Conservation (phyloP, 140 eudicot genomes). For the Cichorium intybus region DNA sequence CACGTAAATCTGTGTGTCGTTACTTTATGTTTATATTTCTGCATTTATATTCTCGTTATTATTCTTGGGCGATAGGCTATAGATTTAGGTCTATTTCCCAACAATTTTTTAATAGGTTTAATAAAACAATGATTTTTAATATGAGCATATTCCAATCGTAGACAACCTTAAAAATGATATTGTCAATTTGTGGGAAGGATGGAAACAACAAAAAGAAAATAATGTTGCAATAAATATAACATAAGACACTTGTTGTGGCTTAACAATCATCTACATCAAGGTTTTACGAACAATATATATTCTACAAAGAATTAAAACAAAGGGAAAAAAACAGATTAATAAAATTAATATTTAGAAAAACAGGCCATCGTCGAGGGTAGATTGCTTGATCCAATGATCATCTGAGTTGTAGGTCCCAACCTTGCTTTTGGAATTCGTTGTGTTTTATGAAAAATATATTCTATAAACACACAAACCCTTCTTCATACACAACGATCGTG, state of each 20-base stretch:
- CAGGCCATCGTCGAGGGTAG: neutral
- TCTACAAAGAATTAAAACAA: neutral
- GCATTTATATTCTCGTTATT: no score
- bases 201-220: neutral
- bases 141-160: no score
- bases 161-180: no score
- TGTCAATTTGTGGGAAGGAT: no score
- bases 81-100: no score
- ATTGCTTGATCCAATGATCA: neutral
- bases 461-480: neutral
- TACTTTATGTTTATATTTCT: no score
- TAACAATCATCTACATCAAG: neutral
- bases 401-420: conserved; percentile 5
- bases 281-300: neutral
- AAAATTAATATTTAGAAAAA: neutral
- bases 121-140: no score
- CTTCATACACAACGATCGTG: neutral
- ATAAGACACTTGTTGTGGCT: neutral
- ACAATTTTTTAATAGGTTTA: no score
- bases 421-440: neutral
- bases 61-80: no score
- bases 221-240: neutral
- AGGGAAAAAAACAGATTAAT: neutral
- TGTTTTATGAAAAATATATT: neutral
- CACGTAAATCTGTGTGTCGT: no score